Percentiles rank a stretch among this genome's conserved stretches.
phyloP scores from a whole-genome alignment of 2,329 filamentous ascomycete genomes.

The Sphaerulina populicola region DNA sequence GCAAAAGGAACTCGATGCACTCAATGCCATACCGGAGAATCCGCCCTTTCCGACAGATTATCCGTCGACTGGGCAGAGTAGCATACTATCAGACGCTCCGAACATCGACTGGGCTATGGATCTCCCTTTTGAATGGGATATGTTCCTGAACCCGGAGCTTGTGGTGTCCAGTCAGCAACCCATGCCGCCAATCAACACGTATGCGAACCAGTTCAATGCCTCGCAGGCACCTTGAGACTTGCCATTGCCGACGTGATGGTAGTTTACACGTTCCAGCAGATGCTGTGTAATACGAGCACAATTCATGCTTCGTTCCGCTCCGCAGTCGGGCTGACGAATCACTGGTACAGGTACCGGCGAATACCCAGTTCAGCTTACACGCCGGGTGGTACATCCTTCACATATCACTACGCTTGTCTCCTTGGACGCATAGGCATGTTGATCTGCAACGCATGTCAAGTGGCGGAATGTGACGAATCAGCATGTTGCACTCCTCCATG shows the following conservation, averaged over 20 bases:
- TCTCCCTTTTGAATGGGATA: conserved; percentile 31
- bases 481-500: conserved; percentile 8
- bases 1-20: conserved; percentile 29
- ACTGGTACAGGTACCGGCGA: conserved; percentile 6
- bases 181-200: conserved; percentile 16
- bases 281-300: background rate
- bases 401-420: conserved; percentile 8
- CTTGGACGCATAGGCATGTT: conserved; percentile 14
- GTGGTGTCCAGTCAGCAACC: conserved; percentile 26
- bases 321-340: background rate
- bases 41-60: conserved; percentile 26
- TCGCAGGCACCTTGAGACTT: conserved; percentile 4
- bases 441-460: conserved; percentile 13
- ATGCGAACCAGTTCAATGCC: conserved; percentile 17
- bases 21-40: conserved; percentile 23
- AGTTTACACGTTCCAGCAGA: background rate
- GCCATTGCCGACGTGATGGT: background rate
- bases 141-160: conserved; percentile 31
- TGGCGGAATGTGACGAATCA: conserved; percentile 13
- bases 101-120: conserved; percentile 31
- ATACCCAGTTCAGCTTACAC: conserved; percentile 10
- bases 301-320: background rate
- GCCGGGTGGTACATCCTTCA: conserved; percentile 6
- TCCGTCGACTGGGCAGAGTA: conserved; percentile 24
- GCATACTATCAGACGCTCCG: conserved; percentile 26